A percentile compares a stretch with the other conserved stretches of the same genome.
Conservation (phyloP, 1,284 basidiomycete genomes). For the Tetrapyrgos nigripes region DNA sequence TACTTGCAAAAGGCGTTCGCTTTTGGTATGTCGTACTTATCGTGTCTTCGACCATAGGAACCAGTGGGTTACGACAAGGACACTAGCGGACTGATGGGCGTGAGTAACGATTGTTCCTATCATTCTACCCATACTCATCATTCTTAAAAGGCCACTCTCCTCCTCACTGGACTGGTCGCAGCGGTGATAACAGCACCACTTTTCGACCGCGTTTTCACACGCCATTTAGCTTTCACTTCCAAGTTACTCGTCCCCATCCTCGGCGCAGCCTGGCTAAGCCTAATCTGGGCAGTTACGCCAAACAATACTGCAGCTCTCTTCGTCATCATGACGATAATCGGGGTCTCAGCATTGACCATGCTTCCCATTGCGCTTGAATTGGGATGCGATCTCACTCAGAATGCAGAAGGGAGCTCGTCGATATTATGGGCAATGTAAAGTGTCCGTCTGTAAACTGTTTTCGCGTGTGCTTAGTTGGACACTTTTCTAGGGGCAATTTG, state of each 20-base stretch:
- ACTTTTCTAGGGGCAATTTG: conserved; percentile 60
- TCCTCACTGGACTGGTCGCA: conserved; percentile 72
- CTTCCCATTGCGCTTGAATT: conserved; percentile 79
- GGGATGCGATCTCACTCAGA: conserved; percentile 76
- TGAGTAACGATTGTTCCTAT: conserved; percentile 13
- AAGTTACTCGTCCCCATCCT: conserved; percentile 69
- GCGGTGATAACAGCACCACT: conserved; percentile 72
- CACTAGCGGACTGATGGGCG: conserved; percentile 71
- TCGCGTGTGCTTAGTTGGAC: conserved; percentile 2
- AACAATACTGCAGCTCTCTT: conserved; percentile 66
- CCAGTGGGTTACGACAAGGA: conserved; percentile 76
- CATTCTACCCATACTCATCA: no score
- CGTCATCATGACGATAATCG: conserved; percentile 70
- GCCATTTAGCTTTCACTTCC: conserved; percentile 63
- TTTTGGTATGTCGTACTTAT: neutral
- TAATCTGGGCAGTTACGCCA: conserved; percentile 81
- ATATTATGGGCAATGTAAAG: conserved; percentile 74
- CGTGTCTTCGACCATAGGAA: conserved; percentile 53
- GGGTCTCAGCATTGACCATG: conserved; percentile 67
- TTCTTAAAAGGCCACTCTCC: conserved; percentile 58
- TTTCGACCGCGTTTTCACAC: conserved; percentile 79
- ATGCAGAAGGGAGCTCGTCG: conserved; percentile 77
- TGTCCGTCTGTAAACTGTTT: neutral
- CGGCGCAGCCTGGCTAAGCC: conserved; percentile 66
- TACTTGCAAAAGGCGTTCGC: conserved; percentile 40